Evolutionary conservation across 2,329 filamentous ascomycete species (phyloP).

Genomic region (Calcarisporium arbuscula): DNA sequence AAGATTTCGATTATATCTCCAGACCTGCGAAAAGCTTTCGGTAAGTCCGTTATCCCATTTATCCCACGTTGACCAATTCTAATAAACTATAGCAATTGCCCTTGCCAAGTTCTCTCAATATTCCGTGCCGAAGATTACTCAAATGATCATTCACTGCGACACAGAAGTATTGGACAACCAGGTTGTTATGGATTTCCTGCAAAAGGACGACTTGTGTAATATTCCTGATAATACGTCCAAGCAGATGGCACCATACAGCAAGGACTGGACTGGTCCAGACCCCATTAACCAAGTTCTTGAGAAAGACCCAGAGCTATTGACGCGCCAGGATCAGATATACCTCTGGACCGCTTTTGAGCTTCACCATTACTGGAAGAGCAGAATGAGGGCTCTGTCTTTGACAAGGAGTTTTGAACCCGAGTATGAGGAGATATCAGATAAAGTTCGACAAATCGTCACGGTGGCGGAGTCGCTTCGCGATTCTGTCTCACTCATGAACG

Average conservation of each 20-base stretch:
- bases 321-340: slow-evolving; percentile 92
- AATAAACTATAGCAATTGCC: slow-evolving; percentile 61
- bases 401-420: slow-evolving; percentile 80
- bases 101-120: slow-evolving; percentile 87
- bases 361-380: slow-evolving; percentile 97
- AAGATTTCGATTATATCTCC: slow-evolving; percentile 96
- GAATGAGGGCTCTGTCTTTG: slow-evolving; percentile 83
- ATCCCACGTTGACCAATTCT: slow-evolving; percentile 15
- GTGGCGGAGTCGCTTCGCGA: slow-evolving; percentile 87
- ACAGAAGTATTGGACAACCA: slow-evolving; percentile 78
- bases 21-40: slow-evolving; percentile 82
- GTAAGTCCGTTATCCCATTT: slow-evolving; percentile 34
- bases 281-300: slow-evolving; percentile 73
- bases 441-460: slow-evolving; percentile 76
- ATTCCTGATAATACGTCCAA: slow-evolving; percentile 88
- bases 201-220: slow-evolving; percentile 86
- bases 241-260: slow-evolving; percentile 89
- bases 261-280: slow-evolving; percentile 90
- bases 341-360: slow-evolving; percentile 89
- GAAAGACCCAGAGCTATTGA: slow-evolving; percentile 80
- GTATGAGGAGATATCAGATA: slow-evolving; percentile 84
- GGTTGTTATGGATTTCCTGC: slow-evolving; percentile 94
- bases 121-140: slow-evolving; percentile 76
- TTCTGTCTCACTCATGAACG: slow-evolving; percentile 90
- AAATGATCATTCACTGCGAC: slow-evolving; percentile 95